phyloP scores from a whole-genome alignment of 352 stramenopile genomes.

The Phytophthora podocarpi region DNA sequence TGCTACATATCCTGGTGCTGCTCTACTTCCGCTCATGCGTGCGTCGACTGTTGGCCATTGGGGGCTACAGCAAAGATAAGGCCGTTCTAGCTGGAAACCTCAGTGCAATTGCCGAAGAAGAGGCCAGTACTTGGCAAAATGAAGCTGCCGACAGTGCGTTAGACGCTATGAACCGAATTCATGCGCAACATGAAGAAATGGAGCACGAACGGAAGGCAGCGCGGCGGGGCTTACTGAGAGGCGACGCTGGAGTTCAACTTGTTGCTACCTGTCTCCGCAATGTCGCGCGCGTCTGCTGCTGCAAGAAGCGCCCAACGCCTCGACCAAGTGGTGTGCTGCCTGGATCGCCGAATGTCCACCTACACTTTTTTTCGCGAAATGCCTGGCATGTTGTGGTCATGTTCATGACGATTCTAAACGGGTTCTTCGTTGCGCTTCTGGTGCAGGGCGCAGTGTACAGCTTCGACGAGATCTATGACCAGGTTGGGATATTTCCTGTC shows the following conservation, averaged over 20 bases:
- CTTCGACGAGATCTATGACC: slow-evolving; percentile 34
- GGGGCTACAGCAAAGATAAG: slow-evolving; percentile 28
- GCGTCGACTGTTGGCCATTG: slow-evolving; percentile 35
- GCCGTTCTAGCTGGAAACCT: slow-evolving; percentile 4
- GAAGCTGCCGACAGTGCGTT: slow-evolving; percentile 27
- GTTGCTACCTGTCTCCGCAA: slow-evolving; percentile 21
- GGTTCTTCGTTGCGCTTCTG: slow-evolving; percentile 59
- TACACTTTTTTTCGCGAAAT: slow-evolving; percentile 63
- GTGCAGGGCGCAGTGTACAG: slow-evolving; percentile 68
- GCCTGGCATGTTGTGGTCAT: slow-evolving; percentile 68
- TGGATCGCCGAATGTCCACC: slow-evolving; percentile 9
- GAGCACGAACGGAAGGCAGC: slow-evolving; percentile 9
- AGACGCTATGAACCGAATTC: slow-evolving; percentile 26
- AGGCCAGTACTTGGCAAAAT: slow-evolving; percentile 11
- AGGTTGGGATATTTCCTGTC: slow-evolving; percentile 25
- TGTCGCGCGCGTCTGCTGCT: slow-evolving; percentile 7
- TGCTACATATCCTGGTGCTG: slow-evolving; percentile 37
- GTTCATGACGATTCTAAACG: slow-evolving; percentile 66
- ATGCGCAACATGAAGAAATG: slow-evolving; percentile 28
- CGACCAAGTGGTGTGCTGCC: slow-evolving; percentile 6
- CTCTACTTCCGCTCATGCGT: slow-evolving; percentile 50
- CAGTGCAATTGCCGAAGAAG: slow-evolving; percentile 17
- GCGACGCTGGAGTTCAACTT: slow-evolving; percentile 24
- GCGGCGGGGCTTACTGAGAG: slow-evolving; percentile 4
- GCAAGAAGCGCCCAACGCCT: background rate